Evolutionary conservation across 225 moss, liverwort and hornwort species (phyloP).

Genomic region (Marchantia paleacea): DNA sequence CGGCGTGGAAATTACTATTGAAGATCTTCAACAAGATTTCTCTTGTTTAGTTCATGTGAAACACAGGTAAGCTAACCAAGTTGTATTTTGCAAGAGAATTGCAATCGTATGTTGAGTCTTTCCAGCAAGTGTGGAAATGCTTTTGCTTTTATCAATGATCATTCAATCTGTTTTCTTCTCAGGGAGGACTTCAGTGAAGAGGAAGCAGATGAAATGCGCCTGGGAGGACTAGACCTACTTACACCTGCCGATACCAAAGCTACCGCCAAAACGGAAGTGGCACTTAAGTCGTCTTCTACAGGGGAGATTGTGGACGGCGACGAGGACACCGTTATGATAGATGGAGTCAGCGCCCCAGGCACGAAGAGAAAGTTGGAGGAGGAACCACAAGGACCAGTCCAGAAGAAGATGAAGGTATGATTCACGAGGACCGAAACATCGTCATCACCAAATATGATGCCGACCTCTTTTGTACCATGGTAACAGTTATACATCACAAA

Average conservation of each 20-base stretch:
- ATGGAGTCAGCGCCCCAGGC: background rate
- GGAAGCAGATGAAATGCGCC: conserved; percentile 66
- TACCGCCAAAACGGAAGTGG: conserved; percentile 6
- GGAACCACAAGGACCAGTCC: conserved; percentile 14
- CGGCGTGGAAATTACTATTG: conserved; percentile 72
- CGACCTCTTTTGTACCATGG: background rate
- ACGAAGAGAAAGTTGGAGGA: conserved; percentile 22
- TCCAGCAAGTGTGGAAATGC: no score
- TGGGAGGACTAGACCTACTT: conserved; percentile 54
- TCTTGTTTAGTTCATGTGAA: conserved; percentile 83
- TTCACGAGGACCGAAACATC: no score
- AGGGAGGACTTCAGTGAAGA: conserved; percentile 87
- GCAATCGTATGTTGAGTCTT: background rate
- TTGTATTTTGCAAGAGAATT: no score
- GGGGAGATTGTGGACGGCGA: conserved; percentile 3
- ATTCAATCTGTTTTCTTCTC: background rate
- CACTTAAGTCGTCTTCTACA: background rate
- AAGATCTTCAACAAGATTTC: conserved; percentile 95
- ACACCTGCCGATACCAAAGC: conserved; percentile 17
- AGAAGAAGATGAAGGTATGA: conserved; percentile 9
- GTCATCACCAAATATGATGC: background rate
- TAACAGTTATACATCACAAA: background rate
- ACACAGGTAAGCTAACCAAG: conserved; percentile 59
- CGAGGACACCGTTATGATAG: conserved; percentile 24
- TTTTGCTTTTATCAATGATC: background rate